Conservation (phyloP, 2,329 filamentous ascomycete species). For the Claviceps africana region DNA sequence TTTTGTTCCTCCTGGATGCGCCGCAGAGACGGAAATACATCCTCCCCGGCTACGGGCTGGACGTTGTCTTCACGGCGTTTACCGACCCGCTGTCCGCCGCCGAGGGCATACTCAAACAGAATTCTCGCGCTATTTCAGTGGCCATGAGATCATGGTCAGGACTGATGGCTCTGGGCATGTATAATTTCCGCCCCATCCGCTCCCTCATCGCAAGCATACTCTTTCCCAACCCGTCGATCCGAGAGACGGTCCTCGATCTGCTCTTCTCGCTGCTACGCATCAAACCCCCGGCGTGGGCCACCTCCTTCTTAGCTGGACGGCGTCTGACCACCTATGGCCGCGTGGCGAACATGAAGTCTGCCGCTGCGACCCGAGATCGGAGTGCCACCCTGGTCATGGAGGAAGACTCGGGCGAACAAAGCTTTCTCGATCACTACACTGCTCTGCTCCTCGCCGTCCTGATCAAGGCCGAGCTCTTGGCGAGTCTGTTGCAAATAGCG, state of each 20-base stretch:
- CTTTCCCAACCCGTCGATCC: constrained; percentile 39
- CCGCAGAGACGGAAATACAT: constrained; percentile 69
- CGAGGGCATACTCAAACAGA: constrained; percentile 59
- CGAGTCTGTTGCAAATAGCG: constrained; percentile 47
- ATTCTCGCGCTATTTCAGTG: constrained; percentile 81
- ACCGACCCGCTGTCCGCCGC: constrained; percentile 62
- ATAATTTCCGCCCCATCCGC: constrained; percentile 69
- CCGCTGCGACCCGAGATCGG: constrained; percentile 32
- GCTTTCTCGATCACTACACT: constrained; percentile 87
- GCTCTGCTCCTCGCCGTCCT: constrained; percentile 76
- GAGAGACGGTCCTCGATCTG: constrained; percentile 75
- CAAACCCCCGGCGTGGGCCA: constrained; percentile 84
- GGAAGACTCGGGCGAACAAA: constrained; percentile 59
- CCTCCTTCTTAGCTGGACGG: constrained; percentile 83
- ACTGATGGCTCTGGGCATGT: constrained; percentile 75
- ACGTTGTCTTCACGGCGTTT: constrained; percentile 80
- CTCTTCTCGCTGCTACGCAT: constrained; percentile 71
- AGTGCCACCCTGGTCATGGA: constrained; percentile 42
- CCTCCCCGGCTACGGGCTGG: constrained; percentile 78
- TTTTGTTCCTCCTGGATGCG: constrained; percentile 77
- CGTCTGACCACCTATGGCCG: constrained; percentile 93
- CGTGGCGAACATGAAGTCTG: constrained; percentile 67
- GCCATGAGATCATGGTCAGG: constrained; percentile 91
- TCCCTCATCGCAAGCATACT: constrained; percentile 59
- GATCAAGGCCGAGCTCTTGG: constrained; percentile 63